Evolutionary conservation across 352 stramenopile species (phyloP), one percentile per base, ranked within the genome.

Genomic region (Pythium rishiriense): DNA sequence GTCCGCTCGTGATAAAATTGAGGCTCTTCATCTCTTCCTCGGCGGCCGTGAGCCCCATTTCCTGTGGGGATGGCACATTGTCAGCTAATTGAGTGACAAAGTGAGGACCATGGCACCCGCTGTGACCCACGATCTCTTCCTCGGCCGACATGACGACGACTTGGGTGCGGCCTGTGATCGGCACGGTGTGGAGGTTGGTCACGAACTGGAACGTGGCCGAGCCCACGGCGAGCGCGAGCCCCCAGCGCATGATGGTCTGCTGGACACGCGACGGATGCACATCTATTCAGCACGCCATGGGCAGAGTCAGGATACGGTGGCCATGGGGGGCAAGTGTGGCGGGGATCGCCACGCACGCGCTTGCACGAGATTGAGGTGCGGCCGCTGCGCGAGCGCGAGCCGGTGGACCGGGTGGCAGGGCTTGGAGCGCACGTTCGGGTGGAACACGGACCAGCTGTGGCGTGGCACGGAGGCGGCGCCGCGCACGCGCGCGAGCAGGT

Each of bases 181-280:
- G 81, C 24, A 90, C 79, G 15, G 68, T 85, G 70, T 87, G 79
- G 55, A 90, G 64, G 57, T 90, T 90, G 19, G 75, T 88, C 37
- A 85, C 45, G 58, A 90, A 90, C 67, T 90, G 81, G 51, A 87
- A 87, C 45, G 71, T 64, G 35, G 81, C 81, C 49, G 81, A 73
- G 1, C 69, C 66, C 46, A 88, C 69, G 5, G 65, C 78, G 33
- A 87, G 64, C 49, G 69, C 65, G 2, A 68, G 54, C 0, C 75
- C 72, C 74, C 72, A 83, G 19, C 76, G 62, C 66, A 83, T 70
- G 26, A 87, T 26, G 3, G 49, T 57, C 45, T 63, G 24, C 69
- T 87, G 72, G n/a, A 87, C 45, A 39, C 63, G 75, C 17, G 78
- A 87, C 45, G 66, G 76, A 58, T 68, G 71, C 17, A 81, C 77